phyloP scores from a whole-genome alignment of 1,139 yeast species.

The Fermentozyma sake region DNA sequence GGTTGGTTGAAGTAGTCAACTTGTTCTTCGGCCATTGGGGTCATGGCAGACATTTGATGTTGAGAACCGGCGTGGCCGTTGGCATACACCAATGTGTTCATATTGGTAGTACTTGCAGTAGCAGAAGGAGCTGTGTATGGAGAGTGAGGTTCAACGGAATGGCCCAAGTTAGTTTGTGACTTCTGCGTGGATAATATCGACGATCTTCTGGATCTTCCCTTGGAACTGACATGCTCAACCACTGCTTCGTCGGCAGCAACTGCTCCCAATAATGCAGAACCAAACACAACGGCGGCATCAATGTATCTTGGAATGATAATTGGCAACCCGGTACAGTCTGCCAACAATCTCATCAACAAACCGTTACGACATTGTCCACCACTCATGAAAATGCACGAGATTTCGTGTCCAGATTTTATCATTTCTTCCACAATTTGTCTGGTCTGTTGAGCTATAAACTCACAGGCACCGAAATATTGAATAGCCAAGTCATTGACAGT shows the following conservation, averaged over 20 bases:
- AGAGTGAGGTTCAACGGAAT: slow-evolving; percentile 38
- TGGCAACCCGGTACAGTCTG: slow-evolving; percentile 92
- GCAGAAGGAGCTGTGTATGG: slow-evolving; percentile 78
- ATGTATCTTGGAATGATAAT: slow-evolving; percentile 89
- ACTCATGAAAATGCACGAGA: slow-evolving; percentile 77
- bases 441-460: slow-evolving; percentile 95
- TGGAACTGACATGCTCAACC: slow-evolving; percentile 27
- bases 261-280: slow-evolving; percentile 92
- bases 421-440: slow-evolving; percentile 88
- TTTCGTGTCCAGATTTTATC: slow-evolving; percentile 73
- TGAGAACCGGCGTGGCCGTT: slow-evolving; percentile 33
- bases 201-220: slow-evolving; percentile 38
- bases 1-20: slow-evolving; percentile 42
- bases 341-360: slow-evolving; percentile 79
- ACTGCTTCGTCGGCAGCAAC: slow-evolving; percentile 72
- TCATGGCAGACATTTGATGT: slow-evolving; percentile 53
- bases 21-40: slow-evolving; percentile 46
- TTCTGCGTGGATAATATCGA: slow-evolving; percentile 29
- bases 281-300: slow-evolving; percentile 95
- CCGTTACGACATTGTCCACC: slow-evolving; percentile 97
- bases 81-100: slow-evolving; percentile 50
- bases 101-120: slow-evolving; percentile 54
- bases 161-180: slow-evolving; percentile 28
- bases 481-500: slow-evolving; percentile 81
- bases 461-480: slow-evolving; percentile 89